Evolutionary conservation across 2,329 filamentous ascomycete genomes (phyloP), one percentile per base, ranked within the genome.

Genomic region (Epichloe amarillans): DNA sequence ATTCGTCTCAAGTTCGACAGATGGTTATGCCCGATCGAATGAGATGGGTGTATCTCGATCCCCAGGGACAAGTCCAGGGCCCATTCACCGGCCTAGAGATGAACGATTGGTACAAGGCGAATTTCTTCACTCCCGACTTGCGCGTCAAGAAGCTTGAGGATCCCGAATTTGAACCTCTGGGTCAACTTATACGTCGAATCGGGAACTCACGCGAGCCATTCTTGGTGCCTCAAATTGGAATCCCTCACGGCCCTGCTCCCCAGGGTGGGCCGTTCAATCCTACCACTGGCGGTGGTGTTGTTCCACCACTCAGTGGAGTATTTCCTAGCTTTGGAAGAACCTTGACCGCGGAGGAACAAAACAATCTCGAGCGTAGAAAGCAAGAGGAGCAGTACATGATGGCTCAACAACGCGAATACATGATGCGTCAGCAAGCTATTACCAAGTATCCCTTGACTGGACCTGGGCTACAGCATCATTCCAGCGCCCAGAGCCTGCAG

Each of bases 1-100:
- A 80, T n/a, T 72, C 82, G 5, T 79, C 78, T 46, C 84, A 89
- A 56, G 77, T 88, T 56, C 83, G 88, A 15, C 90, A 86, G 43
- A 97, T 98, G 90, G 91, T 98, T 5, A 97, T 98, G 93, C 93
- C 93, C 2, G 93, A 98, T 66, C 79, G 94, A 14, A 98, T 98
- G 89, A 79, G 91, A 60, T 98, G 93, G 93, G 91, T 96, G 17
- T 98, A 98, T 64, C 83, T 94, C 49, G 93, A 98, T 64, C 93
- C 93, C 5, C 88, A 95, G 63, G 89, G 89, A 21, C 85, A 88
- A 55, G 84, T 88, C 5, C 93, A 98, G 64, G 93, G 93, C 0
- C 93, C 93, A 0, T 98, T 93, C 69, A 96, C 89, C 39, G 93
- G 93, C 1, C 72, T 98, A 47, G 93, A 98, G 68, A 98, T 98